These are phyloP conservation scores for Polygonum aviculare DNA, from an alignment of 148 eudicot species.

Conservation along the genomic window DNA sequence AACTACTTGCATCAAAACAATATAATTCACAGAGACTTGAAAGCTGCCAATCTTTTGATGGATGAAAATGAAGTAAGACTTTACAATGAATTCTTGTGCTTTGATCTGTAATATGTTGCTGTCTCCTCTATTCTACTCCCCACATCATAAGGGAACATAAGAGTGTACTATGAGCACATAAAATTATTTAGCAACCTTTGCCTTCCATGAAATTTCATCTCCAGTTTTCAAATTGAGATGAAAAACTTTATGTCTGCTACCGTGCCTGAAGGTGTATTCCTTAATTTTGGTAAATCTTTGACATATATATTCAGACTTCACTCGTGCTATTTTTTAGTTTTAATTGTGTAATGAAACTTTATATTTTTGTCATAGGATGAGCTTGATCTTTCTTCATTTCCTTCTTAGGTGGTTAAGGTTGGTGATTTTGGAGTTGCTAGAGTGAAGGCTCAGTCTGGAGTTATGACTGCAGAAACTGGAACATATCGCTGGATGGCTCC, in stretches of 20 bases:
- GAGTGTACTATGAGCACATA: neutral
- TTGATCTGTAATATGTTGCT: neutral
- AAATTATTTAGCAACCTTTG: neutral
- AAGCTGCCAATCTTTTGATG: conserved; percentile 99
- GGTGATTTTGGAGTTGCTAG: conserved; percentile 99
- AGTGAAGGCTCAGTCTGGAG: conserved; percentile 88
- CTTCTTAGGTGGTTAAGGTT: conserved; percentile 77
- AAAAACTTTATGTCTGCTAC: neutral
- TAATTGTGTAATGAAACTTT: neutral
- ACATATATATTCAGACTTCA: neutral
- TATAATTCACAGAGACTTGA: conserved; percentile 92
- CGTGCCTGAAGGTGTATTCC: neutral
- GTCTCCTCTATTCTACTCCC: neutral
- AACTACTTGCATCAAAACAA: conserved; percentile 97
- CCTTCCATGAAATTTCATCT: conserved; percentile 1
- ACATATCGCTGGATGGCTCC: conserved; percentile 99
- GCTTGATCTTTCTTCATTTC: neutral
- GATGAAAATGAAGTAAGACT: conserved; percentile 92
- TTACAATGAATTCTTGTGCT: neutral
- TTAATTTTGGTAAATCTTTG: neutral
- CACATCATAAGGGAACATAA: neutral
- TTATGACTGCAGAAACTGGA: conserved; percentile 99
- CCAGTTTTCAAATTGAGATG: neutral
- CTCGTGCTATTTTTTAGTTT: neutral
- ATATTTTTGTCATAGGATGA: neutral